A percentile compares a stretch with the other conserved stretches of the same genome.
These are phyloP conservation scores for Escallonia rubra DNA, from an alignment of 129 eudicot species.

Conservation along the genomic window DNA sequence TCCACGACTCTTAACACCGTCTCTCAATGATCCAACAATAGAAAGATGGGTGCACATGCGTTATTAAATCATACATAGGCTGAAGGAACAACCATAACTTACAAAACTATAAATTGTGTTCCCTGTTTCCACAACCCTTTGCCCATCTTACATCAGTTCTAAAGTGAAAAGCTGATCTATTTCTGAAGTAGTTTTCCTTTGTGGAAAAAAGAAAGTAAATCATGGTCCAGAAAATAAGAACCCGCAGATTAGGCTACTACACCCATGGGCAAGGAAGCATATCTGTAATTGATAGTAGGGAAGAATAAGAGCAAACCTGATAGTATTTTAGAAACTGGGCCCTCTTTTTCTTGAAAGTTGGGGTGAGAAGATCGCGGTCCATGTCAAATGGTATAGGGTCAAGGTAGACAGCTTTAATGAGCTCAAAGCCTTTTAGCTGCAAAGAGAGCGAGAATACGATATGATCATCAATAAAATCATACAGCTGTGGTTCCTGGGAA, in stretches of 20 bases:
- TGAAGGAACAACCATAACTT: no score
- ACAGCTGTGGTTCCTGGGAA: not conserved
- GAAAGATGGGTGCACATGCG: no score
- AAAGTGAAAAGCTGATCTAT: no score
- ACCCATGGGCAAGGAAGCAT: not conserved
- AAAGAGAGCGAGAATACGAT: not conserved
- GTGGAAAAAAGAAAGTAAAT: not conserved
- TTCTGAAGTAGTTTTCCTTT: no score
- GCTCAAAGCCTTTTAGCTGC: constrained; percentile 86
- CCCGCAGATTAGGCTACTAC: no score
- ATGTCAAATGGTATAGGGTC: constrained; percentile 81
- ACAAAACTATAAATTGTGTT: no score
- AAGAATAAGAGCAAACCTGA: constrained; percentile 40
- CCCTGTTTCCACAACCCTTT: no score
- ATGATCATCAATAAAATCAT: not conserved
- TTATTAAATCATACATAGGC: no score
- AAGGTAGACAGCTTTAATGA: constrained; percentile 68
- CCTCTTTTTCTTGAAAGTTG: constrained; percentile 84
- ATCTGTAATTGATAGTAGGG: not conserved
- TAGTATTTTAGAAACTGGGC: constrained; percentile 69
- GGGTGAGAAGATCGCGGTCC: constrained; percentile 88
- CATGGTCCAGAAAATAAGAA: no score
- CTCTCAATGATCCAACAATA: no score
- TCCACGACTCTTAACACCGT: no score
- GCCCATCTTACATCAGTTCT: no score